Evolutionary conservation across 768 basidiomycete species (phyloP).

Genomic region (Lactifluus volemus): DNA sequence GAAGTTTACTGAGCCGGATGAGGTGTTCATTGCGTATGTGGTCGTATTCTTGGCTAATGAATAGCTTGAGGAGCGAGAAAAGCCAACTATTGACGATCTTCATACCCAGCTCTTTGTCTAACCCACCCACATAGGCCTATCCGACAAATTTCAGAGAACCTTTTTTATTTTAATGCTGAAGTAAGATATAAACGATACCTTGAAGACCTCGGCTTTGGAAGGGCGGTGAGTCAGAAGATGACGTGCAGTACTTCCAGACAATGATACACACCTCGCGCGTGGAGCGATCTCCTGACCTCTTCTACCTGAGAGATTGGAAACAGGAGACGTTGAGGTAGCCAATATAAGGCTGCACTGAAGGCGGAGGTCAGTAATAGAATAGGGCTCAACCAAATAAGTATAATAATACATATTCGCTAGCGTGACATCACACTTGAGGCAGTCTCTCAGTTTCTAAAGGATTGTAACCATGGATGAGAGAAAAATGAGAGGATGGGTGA

Average conservation of each 20-base stretch:
- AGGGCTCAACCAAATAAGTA: not conserved
- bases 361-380: not conserved
- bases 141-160: not conserved
- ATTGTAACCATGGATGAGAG: not conserved
- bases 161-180: not conserved
- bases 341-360: conserved; percentile 7
- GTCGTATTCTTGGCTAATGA: conserved; percentile 2
- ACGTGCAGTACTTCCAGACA: not conserved
- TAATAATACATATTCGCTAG: conserved; percentile 3
- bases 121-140: conserved; percentile 12
- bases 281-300: conserved; percentile 5
- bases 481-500: not conserved
- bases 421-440: conserved; percentile 4
- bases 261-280: conserved; percentile 8
- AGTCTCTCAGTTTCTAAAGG: conserved; percentile 11
- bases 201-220: conserved; percentile 14
- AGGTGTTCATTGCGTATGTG: conserved; percentile 4
- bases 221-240: not conserved
- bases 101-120: conserved; percentile 10
- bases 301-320: conserved; percentile 5
- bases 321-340: conserved; percentile 1
- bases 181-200: not conserved
- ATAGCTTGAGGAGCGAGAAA: not conserved
- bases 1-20: not conserved
- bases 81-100: conserved; percentile 5